A percentile compares a stretch with the other conserved stretches of the same genome.
Evolutionary conservation across 805 yeast species (phyloP).

Genomic region (Starmerella bombi): DNA sequence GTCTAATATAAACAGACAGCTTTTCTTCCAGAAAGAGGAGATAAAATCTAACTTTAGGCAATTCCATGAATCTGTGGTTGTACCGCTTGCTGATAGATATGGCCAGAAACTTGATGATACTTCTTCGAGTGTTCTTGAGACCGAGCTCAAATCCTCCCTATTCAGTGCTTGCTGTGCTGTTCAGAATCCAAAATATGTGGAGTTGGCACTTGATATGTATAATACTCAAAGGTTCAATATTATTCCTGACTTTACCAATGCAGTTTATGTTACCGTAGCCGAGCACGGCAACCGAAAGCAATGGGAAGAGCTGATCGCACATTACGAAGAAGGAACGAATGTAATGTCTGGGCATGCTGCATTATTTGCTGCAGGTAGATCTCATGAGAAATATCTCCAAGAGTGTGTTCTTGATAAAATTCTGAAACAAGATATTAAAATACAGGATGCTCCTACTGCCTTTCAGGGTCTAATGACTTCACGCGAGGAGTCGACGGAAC

Average conservation of each 20-base stretch:
- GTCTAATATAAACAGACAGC: constrained; percentile 32
- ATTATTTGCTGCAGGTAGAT: constrained; percentile 53
- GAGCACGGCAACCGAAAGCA: constrained; percentile 46
- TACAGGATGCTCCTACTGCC: constrained; percentile 65
- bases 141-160: constrained; percentile 54
- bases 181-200: constrained; percentile 27
- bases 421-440: constrained; percentile 45
- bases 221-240: constrained; percentile 49
- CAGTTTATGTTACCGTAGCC: constrained; percentile 57
- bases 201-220: constrained; percentile 33
- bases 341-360: constrained; percentile 60
- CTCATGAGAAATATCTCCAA: constrained; percentile 39
- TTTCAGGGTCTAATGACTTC: constrained; percentile 58
- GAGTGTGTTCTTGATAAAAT: constrained; percentile 43
- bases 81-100: constrained; percentile 38
- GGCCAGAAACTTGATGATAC: constrained; percentile 57
- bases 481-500: constrained; percentile 35
- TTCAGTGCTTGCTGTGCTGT: constrained; percentile 28
- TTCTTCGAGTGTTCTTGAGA: constrained; percentile 44
- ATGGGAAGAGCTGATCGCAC: constrained; percentile 47
- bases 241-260: constrained; percentile 57
- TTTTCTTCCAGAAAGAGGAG: constrained; percentile 36
- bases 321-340: constrained; percentile 51
- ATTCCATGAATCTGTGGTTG: constrained; percentile 42
- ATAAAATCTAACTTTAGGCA: constrained; percentile 31